Base-by-base conservation (phyloP, 1,284 basidiomycete species). In the Melampsora americana region DNA sequence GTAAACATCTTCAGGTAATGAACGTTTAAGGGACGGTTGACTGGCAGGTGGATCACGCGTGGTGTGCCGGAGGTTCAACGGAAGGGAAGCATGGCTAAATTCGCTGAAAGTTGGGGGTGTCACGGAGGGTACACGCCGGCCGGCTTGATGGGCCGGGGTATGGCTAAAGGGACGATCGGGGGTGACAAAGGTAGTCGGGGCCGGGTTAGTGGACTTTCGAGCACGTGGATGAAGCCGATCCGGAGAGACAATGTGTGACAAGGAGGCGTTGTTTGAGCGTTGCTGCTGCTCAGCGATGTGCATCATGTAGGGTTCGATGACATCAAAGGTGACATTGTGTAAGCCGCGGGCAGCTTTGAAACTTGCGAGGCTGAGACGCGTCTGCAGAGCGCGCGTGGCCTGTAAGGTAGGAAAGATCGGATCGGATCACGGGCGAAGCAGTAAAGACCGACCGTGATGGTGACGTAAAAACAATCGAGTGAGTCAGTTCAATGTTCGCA, bases 261-360 rank as follows among this genome's bases (percentile, higher is more conserved):
- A 42, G 12, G 39, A 11, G 11, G 39, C 11, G 39, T 42, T 42
- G 39, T 42, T 42, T 42, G 11, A 42, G 39, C 18, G 30, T 66
- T 64, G 69, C 28, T 70, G 44, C 60, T 42, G 56, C 18, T 70
- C 62, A 7, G 62, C 30, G 30, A 30, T 62, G 5, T 60, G 56
- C 69, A 65, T 18, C 5, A 74, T 35, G 23, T 74, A 65, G 20
- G 65, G 65, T 44, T 74, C 71, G 14, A 74, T 74, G 18, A 65
- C n/a, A 20, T 74, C 71, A 53, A 74, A 74, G 9, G 71, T 66
- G 2, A 74, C 56, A 59, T 74, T 53, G 39, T 74, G 71, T 65
- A 62, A 74, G 20, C 71, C 71, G 50, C 65, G 71, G 16, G 71
- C 53, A n/a, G 65, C 71, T 46, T 74, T 74, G 48, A 74, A 74